Evolutionary conservation across 1,284 basidiomycete genomes (phyloP).

Genomic region (Taiwanofungus camphoratus): DNA sequence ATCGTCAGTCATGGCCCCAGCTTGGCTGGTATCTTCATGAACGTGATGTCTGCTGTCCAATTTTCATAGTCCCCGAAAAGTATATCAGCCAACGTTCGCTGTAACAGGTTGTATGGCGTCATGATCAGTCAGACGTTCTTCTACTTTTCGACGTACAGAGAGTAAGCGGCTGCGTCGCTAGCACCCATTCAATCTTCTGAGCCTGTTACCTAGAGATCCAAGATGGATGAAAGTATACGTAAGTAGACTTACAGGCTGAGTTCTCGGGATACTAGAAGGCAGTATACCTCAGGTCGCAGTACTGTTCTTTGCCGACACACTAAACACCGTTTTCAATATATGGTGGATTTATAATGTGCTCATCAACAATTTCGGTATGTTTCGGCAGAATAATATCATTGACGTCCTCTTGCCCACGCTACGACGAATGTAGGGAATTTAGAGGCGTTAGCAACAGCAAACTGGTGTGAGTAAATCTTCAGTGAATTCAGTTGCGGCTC

Average conservation of each 20-base stretch:
- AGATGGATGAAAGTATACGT: constrained; percentile 17
- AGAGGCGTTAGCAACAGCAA: constrained; percentile 20
- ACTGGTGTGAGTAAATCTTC: constrained; percentile 31
- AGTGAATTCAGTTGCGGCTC: neutral
- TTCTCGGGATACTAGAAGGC: neutral
- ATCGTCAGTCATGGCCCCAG: too few relatives aligned
- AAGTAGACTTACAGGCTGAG: neutral
- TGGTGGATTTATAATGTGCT: constrained; percentile 27
- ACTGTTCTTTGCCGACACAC: constrained; percentile 27
- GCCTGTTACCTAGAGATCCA: constrained; percentile 9
- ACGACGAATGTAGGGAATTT: neutral
- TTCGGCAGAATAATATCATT: neutral
- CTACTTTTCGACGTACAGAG: constrained; percentile 16
- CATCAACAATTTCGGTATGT: constrained; percentile 14
- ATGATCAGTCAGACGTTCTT: constrained; percentile 18
- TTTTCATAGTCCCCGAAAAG: neutral
- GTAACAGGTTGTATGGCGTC: constrained; percentile 17
- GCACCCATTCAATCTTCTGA: neutral
- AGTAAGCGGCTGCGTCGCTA: constrained; percentile 8
- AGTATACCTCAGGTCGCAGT: constrained; percentile 12
- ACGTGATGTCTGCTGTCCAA: too few relatives aligned
- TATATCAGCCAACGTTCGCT: too few relatives aligned
- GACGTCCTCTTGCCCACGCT: too few relatives aligned
- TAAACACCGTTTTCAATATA: constrained; percentile 27
- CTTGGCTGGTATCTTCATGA: too few relatives aligned